phyloP scores from a whole-genome alignment of 805 yeast species.

The Candida tammaniensis region DNA sequence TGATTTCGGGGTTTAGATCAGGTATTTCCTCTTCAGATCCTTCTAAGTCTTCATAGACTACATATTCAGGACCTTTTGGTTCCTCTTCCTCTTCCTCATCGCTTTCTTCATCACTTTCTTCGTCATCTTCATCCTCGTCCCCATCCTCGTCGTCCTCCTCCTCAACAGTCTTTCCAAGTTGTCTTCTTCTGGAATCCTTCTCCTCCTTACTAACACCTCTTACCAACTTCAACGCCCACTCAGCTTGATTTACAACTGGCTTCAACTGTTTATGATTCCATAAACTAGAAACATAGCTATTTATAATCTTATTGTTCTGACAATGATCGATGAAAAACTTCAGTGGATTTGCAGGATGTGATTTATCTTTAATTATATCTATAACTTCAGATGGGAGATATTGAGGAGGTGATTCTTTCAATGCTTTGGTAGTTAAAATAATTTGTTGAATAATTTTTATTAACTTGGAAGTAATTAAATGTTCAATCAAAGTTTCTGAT shows the following conservation, averaged over 20 bases:
- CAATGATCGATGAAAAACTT: slow-evolving; percentile 42
- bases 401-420: slow-evolving; percentile 29
- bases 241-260: slow-evolving; percentile 31
- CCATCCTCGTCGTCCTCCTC: slow-evolving; percentile 15
- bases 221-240: slow-evolving; percentile 46
- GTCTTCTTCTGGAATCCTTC: slow-evolving; percentile 19
- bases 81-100: slow-evolving; percentile 23
- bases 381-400: slow-evolving; percentile 30
- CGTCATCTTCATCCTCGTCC: slow-evolving; percentile 15
- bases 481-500: slow-evolving; percentile 16
- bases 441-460: slow-evolving; percentile 25
- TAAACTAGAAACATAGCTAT: slow-evolving; percentile 46
- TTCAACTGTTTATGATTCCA: slow-evolving; percentile 46
- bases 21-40: slow-evolving; percentile 34
- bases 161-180: slow-evolving; percentile 11
- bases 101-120: slow-evolving; percentile 14
- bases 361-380: slow-evolving; percentile 24
- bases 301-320: slow-evolving; percentile 36
- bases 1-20: slow-evolving; percentile 32
- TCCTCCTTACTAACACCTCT: slow-evolving; percentile 45
- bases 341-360: slow-evolving; percentile 41
- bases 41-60: slow-evolving; percentile 38
- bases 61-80: slow-evolving; percentile 18
- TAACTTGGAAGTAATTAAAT: slow-evolving; percentile 31
- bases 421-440: slow-evolving; percentile 28